Evolutionary conservation across 225 moss, liverwort and hornwort genomes (phyloP).

Genomic region (Sphagnum contortum): DNA sequence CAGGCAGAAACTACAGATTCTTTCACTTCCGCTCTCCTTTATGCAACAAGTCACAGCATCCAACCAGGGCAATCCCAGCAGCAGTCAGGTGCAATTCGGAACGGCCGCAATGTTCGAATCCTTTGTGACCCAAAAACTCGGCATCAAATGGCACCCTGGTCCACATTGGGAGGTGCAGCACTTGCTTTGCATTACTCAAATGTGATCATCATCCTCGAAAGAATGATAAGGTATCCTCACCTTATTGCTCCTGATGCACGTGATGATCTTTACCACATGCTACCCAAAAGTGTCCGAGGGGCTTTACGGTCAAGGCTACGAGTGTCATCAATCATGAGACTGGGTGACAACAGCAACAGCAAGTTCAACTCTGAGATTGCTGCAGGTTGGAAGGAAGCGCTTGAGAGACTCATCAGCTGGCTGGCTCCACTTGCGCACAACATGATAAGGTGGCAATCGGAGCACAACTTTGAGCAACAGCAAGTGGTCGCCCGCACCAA

Average conservation of each 20-base stretch:
- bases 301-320: slow-evolving; percentile 65
- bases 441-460: slow-evolving; percentile 98
- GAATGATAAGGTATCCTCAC: slow-evolving; percentile 91
- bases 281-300: slow-evolving; percentile 71
- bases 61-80: slow-evolving; percentile 30
- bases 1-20: slow-evolving; percentile 61
- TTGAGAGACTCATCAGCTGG: slow-evolving; percentile 89
- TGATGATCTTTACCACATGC: slow-evolving; percentile 94
- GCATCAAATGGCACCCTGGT: slow-evolving; percentile 77
- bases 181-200: slow-evolving; percentile 92
- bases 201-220: slow-evolving; percentile 84
- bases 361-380: slow-evolving; percentile 79
- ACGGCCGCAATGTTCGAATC: slow-evolving; percentile 49
- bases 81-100: slow-evolving; percentile 30
- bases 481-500: slow-evolving; percentile 84
- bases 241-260: slow-evolving; percentile 83
- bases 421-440: slow-evolving; percentile 90
- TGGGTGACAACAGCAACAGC: slow-evolving; percentile 44
- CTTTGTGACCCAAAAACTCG: slow-evolving; percentile 91
- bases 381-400: slow-evolving; percentile 79
- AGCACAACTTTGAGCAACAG: slow-evolving; percentile 99
- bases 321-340: slow-evolving; percentile 21
- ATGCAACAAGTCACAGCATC: slow-evolving; percentile 46
- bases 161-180: slow-evolving; percentile 89
- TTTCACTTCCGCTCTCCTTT: slow-evolving; percentile 44